Percentiles rank a stretch among this genome's conserved stretches.
These are phyloP conservation scores for Pestalotiopsis sp. DNA, from an alignment of 2,329 filamentous ascomycete species.

Conservation along the genomic window DNA sequence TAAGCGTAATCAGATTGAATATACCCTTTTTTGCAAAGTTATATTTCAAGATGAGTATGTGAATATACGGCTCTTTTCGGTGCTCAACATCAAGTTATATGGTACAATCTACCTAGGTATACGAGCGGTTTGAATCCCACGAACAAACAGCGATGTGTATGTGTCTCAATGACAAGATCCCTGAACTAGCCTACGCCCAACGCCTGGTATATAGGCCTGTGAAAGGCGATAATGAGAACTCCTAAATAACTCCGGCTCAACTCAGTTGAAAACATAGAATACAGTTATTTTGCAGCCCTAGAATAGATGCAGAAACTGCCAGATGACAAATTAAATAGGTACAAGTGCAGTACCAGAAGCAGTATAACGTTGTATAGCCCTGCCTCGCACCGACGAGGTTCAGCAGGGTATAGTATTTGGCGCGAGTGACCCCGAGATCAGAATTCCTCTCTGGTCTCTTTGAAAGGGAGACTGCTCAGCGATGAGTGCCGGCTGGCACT, in stretches of 20 bases:
- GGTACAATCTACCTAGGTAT: background rate
- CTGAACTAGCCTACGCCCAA: background rate
- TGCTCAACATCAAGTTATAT: background rate
- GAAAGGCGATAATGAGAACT: background rate
- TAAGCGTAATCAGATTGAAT: background rate
- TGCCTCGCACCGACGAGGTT: background rate
- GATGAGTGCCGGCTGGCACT: conserved; percentile 26
- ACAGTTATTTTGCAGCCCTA: background rate
- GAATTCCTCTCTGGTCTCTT: conserved; percentile 14
- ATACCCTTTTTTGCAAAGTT: background rate
- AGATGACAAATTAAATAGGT: background rate
- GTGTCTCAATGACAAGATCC: background rate
- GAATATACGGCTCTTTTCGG: too few relatives aligned
- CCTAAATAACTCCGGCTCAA: background rate
- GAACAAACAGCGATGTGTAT: background rate
- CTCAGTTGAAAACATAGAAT: background rate
- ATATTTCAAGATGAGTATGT: too few relatives aligned
- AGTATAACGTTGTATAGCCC: too few relatives aligned
- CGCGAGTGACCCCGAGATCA: background rate
- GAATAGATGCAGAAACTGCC: background rate
- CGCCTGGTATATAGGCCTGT: background rate
- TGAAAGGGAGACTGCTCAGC: conserved; percentile 21
- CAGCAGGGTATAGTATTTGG: background rate
- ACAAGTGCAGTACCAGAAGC: background rate
- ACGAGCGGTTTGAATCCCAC: too few relatives aligned